Percentiles rank a stretch among this genome's conserved stretches.
These are phyloP conservation scores for Fusarium hainanense DNA, from an alignment of 2,329 filamentous ascomycete genomes.

Conservation along the genomic window DNA sequence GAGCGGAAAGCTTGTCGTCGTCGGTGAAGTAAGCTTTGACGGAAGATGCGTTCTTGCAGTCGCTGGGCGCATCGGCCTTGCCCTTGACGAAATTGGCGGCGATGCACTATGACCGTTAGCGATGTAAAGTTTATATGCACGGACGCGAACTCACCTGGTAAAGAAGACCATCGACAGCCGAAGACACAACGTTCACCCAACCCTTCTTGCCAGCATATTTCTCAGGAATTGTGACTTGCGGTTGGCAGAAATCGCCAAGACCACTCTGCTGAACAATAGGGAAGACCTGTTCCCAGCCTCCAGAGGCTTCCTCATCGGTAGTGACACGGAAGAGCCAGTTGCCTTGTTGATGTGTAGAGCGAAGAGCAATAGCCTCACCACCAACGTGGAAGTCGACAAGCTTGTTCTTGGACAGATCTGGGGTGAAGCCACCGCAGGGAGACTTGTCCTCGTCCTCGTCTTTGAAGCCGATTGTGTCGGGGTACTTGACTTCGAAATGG, in stretches of 20 bases:
- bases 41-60: slow-evolving; percentile 53
- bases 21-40: slow-evolving; percentile 48
- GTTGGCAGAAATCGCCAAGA: slow-evolving; percentile 65
- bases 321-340: slow-evolving; percentile 70
- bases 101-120: slow-evolving; percentile 57
- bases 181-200: slow-evolving; percentile 62
- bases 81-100: slow-evolving; percentile 66
- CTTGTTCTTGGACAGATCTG: slow-evolving; percentile 58
- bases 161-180: slow-evolving; percentile 66
- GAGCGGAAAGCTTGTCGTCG: slow-evolving; percentile 51
- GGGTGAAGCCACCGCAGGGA: slow-evolving; percentile 67
- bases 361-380: slow-evolving; percentile 63
- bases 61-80: slow-evolving; percentile 46
- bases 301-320: slow-evolving; percentile 57
- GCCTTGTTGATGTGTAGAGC: slow-evolving; percentile 62
- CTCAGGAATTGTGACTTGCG: slow-evolving; percentile 59
- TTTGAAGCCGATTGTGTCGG: slow-evolving; percentile 61
- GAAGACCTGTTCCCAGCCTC: slow-evolving; percentile 66
- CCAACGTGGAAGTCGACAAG: slow-evolving; percentile 69
- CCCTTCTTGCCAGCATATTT: slow-evolving; percentile 66
- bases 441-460: slow-evolving; percentile 57
- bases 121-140: not conserved
- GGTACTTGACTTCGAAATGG: slow-evolving; percentile 65
- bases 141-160: slow-evolving; percentile 60
- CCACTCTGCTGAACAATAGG: slow-evolving; percentile 66